Conservation (phyloP, 2,329 filamentous ascomycete genomes). For the Emmonsia crescens region DNA sequence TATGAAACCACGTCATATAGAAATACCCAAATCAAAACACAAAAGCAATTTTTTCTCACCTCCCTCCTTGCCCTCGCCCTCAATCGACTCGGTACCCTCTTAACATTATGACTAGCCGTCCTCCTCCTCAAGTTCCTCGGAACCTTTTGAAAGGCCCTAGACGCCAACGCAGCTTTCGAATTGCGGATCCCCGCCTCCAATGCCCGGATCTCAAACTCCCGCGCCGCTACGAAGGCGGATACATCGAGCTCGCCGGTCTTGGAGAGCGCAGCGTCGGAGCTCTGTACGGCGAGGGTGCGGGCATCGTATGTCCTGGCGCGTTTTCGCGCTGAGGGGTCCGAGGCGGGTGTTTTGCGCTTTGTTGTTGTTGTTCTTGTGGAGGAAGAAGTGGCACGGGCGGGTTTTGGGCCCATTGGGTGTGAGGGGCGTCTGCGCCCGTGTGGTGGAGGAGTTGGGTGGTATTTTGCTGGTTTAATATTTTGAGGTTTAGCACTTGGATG, state of each 20-base stretch:
- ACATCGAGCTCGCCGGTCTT: conserved; percentile 71
- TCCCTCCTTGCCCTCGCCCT: conserved; percentile 56
- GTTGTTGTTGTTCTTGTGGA: conserved; percentile 6
- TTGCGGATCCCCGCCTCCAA: conserved; percentile 71
- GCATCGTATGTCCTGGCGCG: conserved; percentile 35
- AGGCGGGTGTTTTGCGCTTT: conserved; percentile 23
- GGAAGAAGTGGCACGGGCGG: conserved; percentile 3
- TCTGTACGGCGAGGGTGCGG: conserved; percentile 34
- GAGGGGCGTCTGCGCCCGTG: conserved; percentile 1
- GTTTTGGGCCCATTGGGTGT: conserved; percentile 21
- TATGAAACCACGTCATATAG: background rate
- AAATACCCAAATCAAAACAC: background rate
- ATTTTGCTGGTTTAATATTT: background rate
- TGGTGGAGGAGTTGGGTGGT: background rate
- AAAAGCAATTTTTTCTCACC: conserved; percentile 23
- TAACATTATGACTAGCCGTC: conserved; percentile 91
- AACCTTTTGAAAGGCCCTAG: conserved; percentile 81
- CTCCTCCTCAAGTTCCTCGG: conserved; percentile 73
- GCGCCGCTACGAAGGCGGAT: conserved; percentile 69
- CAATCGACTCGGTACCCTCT: conserved; percentile 71
- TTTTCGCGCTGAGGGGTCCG: conserved; percentile 24
- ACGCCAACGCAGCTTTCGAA: conserved; percentile 53
- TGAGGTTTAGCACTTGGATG: background rate
- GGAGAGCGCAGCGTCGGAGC: conserved; percentile 39
- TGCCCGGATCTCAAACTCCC: conserved; percentile 80